Conservation (phyloP, 495 filamentous ascomycete genomes). For the Glutinoglossum americanum region DNA sequence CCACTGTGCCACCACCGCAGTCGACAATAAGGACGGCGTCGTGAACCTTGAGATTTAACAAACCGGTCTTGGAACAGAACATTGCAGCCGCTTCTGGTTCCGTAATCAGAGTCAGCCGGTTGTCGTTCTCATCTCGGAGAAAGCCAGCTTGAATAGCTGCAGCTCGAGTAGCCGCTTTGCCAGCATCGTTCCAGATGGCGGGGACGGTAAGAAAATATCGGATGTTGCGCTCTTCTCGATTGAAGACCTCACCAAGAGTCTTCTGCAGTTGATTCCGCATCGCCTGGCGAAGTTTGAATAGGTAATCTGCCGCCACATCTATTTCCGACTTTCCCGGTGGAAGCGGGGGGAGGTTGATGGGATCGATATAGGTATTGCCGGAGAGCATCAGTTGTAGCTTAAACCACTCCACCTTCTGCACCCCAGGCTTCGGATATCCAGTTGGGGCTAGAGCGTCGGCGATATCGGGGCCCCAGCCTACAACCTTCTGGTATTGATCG, state of each 20-base stretch:
- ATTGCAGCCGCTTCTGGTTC: constrained; percentile 53
- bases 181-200: constrained; percentile 59
- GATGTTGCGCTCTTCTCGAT: constrained; percentile 54
- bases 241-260: constrained; percentile 58
- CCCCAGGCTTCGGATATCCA: constrained; percentile 52
- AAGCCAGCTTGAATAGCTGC: constrained; percentile 57
- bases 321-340: constrained; percentile 59
- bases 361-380: constrained; percentile 60
- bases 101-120: constrained; percentile 46
- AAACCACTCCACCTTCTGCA: constrained; percentile 65
- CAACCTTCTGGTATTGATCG: constrained; percentile 56
- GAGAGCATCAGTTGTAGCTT: constrained; percentile 60
- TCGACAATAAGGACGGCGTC: constrained; percentile 56
- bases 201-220: constrained; percentile 53
- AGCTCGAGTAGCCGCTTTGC: constrained; percentile 48
- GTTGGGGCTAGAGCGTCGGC: constrained; percentile 53
- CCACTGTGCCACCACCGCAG: constrained; percentile 54
- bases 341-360: constrained; percentile 54
- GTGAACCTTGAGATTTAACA: constrained; percentile 51
- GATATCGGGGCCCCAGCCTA: constrained; percentile 58
- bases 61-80: constrained; percentile 53
- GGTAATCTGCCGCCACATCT: constrained; percentile 55
- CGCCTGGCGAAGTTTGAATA: constrained; percentile 53
- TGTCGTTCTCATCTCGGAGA: constrained; percentile 54
- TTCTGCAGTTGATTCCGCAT: constrained; percentile 54